A percentile compares a stretch with the other conserved stretches of the same genome.
Conservation (phyloP, 164 flowering plant species). For the Litsea cubeba region DNA sequence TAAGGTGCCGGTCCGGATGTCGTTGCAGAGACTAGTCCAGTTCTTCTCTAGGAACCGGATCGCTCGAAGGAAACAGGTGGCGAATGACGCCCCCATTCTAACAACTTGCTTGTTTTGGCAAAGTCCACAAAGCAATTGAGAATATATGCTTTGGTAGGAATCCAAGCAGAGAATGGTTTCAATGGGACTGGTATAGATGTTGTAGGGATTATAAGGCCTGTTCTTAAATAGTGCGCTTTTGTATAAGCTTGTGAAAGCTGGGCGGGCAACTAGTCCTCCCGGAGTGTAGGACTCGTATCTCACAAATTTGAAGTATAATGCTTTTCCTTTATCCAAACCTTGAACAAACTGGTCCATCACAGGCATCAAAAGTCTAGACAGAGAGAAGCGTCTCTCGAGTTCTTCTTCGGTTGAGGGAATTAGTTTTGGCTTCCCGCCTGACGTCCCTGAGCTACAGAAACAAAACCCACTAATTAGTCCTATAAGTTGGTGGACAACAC, state of each 20-base stretch:
- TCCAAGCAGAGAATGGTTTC: conserved; percentile 85
- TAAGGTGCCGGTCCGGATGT: conserved; percentile 63
- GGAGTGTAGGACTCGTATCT: conserved; percentile 89
- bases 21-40: conserved; percentile 52
- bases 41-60: conserved; percentile 86
- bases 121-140: conserved; percentile 88
- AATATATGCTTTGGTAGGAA: conserved; percentile 93
- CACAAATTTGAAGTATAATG: conserved; percentile 87
- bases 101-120: conserved; percentile 70
- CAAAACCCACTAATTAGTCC: not conserved
- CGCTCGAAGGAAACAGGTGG: conserved; percentile 91
- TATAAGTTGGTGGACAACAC: not conserved
- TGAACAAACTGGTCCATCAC: conserved; percentile 87
- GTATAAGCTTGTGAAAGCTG: conserved; percentile 85
- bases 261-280: conserved; percentile 74
- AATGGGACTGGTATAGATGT: conserved; percentile 92
- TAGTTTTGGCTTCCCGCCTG: conserved; percentile 77
- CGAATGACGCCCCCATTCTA: conserved; percentile 93
- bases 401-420: conserved; percentile 94
- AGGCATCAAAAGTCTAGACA: conserved; percentile 84
- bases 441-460: conserved; percentile 78
- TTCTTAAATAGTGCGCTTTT: conserved; percentile 71
- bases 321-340: conserved; percentile 71
- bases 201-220: conserved; percentile 80
- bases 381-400: conserved; percentile 36